These are phyloP conservation scores for Pythium volutum DNA, from an alignment of 352 stramenopile species.

Conservation along the genomic window DNA sequence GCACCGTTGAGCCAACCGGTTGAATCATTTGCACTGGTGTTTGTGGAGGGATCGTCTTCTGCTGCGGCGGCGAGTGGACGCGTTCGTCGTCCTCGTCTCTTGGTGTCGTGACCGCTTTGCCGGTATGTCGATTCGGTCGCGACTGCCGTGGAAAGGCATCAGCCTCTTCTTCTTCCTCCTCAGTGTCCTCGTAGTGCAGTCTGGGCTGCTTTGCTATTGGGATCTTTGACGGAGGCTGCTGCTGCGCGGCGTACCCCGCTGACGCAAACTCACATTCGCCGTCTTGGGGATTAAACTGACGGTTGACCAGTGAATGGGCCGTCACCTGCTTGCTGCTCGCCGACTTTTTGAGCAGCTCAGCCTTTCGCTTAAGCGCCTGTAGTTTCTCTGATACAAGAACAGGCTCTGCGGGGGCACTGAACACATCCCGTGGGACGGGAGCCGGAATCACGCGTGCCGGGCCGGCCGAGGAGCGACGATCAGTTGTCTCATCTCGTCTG, in stretches of 20 bases:
- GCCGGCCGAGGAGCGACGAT: not conserved
- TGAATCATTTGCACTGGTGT: not conserved
- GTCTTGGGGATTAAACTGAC: conserved; percentile 26
- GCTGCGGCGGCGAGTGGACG: not conserved
- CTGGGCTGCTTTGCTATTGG: not conserved
- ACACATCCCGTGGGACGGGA: conserved; percentile 6
- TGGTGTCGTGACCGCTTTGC: not conserved
- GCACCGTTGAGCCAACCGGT: not conserved
- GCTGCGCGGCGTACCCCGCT: conserved; percentile 16
- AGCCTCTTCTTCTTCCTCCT: not conserved
- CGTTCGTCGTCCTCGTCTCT: not conserved
- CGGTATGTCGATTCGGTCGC: not conserved
- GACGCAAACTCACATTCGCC: conserved; percentile 17
- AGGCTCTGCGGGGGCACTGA: conserved; percentile 25
- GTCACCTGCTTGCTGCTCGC: conserved; percentile 40
- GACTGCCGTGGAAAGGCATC: not conserved
- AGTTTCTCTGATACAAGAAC: conserved; percentile 46
- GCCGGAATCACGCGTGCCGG: not conserved
- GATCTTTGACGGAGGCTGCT: conserved; percentile 3
- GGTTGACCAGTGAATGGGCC: not conserved
- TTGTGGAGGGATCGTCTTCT: not conserved
- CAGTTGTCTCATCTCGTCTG: not conserved
- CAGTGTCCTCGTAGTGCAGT: not conserved
- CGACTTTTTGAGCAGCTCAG: conserved; percentile 41
- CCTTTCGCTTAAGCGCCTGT: conserved; percentile 57